Evolutionary conservation across 495 filamentous ascomycete species (phyloP).

Genomic region (Xylaria longipes): DNA sequence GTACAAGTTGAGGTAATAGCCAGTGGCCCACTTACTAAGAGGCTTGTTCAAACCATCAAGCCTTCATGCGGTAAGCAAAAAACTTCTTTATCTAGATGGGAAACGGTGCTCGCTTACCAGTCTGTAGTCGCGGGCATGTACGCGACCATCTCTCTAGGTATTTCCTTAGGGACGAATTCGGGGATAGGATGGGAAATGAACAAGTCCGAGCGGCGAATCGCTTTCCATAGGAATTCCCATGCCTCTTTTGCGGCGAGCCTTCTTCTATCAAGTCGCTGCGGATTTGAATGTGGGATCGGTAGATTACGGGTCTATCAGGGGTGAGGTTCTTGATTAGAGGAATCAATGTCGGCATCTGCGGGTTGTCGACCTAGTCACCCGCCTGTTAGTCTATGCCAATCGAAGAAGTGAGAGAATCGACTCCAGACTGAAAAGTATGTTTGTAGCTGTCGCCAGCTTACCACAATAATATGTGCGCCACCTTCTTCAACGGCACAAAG

Average conservation of each 20-base stretch:
- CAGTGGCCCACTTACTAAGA: slow-evolving; percentile 74
- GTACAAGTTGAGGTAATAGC: slow-evolving; percentile 79
- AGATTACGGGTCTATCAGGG: slow-evolving; percentile 79
- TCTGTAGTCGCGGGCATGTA: slow-evolving; percentile 88
- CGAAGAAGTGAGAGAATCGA: not conserved
- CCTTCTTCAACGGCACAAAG: slow-evolving; percentile 70
- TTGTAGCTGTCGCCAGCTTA: slow-evolving; percentile 42
- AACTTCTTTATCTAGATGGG: not conserved
- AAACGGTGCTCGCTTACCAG: slow-evolving; percentile 56
- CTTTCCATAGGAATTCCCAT: slow-evolving; percentile 79
- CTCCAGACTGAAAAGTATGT: not conserved
- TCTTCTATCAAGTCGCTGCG: slow-evolving; percentile 72
- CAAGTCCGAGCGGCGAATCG: slow-evolving; percentile 73
- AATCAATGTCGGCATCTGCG: slow-evolving; percentile 86
- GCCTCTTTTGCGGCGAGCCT: slow-evolving; percentile 74
- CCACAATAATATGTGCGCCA: slow-evolving; percentile 79
- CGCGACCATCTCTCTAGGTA: slow-evolving; percentile 70
- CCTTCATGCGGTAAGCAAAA: slow-evolving; percentile 50
- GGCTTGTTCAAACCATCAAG: slow-evolving; percentile 87
- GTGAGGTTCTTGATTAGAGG: slow-evolving; percentile 74
- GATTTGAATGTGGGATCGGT: slow-evolving; percentile 85
- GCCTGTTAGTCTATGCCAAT: not conserved
- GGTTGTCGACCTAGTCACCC: slow-evolving; percentile 69
- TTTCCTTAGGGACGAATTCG: slow-evolving; percentile 73
- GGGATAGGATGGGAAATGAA: slow-evolving; percentile 88